Conservation (phyloP, 441 rosid genomes). For the Adansonia madagascariensis region DNA sequence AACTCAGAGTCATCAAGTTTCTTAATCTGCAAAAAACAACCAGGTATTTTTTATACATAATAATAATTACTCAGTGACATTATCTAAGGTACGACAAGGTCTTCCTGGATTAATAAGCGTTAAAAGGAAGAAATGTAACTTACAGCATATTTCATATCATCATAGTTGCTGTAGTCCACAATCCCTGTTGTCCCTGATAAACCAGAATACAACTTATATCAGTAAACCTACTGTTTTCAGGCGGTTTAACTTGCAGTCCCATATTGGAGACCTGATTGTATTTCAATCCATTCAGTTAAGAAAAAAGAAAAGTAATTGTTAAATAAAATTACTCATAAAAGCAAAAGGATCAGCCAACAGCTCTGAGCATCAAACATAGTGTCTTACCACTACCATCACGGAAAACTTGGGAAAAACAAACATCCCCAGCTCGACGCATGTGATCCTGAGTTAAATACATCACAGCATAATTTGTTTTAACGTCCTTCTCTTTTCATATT, state of each 20-base stretch:
- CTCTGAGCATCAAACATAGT: background rate
- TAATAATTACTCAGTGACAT: constrained; percentile 34
- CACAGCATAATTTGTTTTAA: constrained; percentile 13
- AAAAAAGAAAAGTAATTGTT: background rate
- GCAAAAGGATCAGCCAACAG: background rate
- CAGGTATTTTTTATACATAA: constrained; percentile 27
- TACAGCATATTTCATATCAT: constrained; percentile 83
- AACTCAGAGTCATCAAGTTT: constrained; percentile 93
- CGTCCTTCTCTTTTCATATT: background rate
- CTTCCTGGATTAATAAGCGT: constrained; percentile 11
- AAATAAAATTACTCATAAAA: background rate
- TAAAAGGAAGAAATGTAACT: constrained; percentile 32
- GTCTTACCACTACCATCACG: constrained; percentile 68
- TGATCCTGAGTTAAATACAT: constrained; percentile 40
- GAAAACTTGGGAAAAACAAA: constrained; percentile 77
- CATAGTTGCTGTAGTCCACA: constrained; percentile 68
- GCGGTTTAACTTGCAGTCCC: background rate
- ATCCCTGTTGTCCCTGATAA: constrained; percentile 68
- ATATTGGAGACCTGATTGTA: background rate
- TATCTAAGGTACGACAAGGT: constrained; percentile 1
- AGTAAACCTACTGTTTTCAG: background rate
- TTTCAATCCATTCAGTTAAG: background rate
- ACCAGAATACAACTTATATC: constrained; percentile 5
- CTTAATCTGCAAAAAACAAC: constrained; percentile 53
- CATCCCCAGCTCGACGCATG: constrained; percentile 84